Evolutionary conservation across 1,284 basidiomycete genomes (phyloP).

Genomic region (Moniliophthora roreri): DNA sequence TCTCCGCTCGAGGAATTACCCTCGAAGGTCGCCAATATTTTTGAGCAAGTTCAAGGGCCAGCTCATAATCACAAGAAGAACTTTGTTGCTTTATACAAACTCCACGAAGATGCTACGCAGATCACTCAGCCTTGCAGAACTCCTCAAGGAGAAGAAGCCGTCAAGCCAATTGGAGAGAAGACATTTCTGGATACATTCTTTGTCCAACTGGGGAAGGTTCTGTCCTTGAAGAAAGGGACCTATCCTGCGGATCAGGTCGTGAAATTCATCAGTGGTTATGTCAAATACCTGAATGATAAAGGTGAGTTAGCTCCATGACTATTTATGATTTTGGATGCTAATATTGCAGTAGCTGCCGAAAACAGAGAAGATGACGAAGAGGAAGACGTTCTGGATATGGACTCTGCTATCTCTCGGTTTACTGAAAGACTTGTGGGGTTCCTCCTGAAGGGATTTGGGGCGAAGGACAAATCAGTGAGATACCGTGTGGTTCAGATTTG

Average conservation of each 20-base stretch:
- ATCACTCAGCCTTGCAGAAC: constrained; percentile 34
- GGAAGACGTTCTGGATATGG: constrained; percentile 44
- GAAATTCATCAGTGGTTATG: constrained; percentile 85
- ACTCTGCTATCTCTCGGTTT: constrained; percentile 76
- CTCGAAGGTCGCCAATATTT: constrained; percentile 31
- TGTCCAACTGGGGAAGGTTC: constrained; percentile 62
- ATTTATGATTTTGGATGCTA: not conserved
- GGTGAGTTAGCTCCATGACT: constrained; percentile 43
- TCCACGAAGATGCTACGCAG: constrained; percentile 66
- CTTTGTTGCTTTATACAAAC: constrained; percentile 78
- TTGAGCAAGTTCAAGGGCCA: constrained; percentile 78
- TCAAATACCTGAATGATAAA: constrained; percentile 76
- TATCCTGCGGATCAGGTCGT: constrained; percentile 76
- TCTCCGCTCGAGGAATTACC: not conserved
- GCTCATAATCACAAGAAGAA: constrained; percentile 86
- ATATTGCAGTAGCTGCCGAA: constrained; percentile 22
- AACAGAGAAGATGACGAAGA: constrained; percentile 22
- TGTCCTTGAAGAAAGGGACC: constrained; percentile 84
- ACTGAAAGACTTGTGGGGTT: constrained; percentile 71
- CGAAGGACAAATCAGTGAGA: constrained; percentile 90
- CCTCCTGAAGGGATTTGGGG: constrained; percentile 76
- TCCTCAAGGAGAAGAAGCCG: constrained; percentile 23
- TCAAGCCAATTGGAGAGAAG: constrained; percentile 71
- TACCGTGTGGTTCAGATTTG: constrained; percentile 79
- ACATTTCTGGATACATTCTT: constrained; percentile 76